Evolutionary conservation across 2,329 filamentous ascomycete genomes (phyloP).

Genomic region (Arthrobotrys conoides): DNA sequence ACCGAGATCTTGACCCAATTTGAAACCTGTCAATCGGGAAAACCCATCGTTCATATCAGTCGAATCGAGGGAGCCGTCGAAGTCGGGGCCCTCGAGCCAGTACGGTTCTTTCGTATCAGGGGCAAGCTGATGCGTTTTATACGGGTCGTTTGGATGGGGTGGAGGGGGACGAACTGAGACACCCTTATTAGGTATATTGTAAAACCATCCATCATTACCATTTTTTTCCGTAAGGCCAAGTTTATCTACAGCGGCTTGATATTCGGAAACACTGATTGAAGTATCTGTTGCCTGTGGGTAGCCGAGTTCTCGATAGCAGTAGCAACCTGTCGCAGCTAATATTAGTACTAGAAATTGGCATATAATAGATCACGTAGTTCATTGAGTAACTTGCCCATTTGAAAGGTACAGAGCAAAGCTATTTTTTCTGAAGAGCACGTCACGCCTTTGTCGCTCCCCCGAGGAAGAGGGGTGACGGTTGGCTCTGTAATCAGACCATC

Average conservation of each 20-base stretch:
- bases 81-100: background rate
- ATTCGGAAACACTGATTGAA: background rate
- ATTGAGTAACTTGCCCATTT: too few relatives aligned
- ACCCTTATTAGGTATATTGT: too few relatives aligned
- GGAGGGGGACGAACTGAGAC: background rate
- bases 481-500: background rate
- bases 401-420: background rate
- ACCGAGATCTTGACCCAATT: too few relatives aligned
- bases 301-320: slow-evolving; percentile 2
- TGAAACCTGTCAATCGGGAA: too few relatives aligned
- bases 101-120: background rate
- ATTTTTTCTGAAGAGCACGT: too few relatives aligned
- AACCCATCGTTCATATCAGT: too few relatives aligned
- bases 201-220: background rate
- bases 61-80: background rate
- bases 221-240: background rate
- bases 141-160: background rate
- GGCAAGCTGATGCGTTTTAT: background rate
- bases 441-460: too few relatives aligned
- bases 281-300: background rate
- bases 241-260: background rate
- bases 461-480: too few relatives aligned
- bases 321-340: background rate
- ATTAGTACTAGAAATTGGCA: too few relatives aligned
- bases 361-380: background rate